These are phyloP conservation scores for Diversispora eburnea DNA, from an alignment of 192 early-diverging fungal species.

Conservation along the genomic window DNA sequence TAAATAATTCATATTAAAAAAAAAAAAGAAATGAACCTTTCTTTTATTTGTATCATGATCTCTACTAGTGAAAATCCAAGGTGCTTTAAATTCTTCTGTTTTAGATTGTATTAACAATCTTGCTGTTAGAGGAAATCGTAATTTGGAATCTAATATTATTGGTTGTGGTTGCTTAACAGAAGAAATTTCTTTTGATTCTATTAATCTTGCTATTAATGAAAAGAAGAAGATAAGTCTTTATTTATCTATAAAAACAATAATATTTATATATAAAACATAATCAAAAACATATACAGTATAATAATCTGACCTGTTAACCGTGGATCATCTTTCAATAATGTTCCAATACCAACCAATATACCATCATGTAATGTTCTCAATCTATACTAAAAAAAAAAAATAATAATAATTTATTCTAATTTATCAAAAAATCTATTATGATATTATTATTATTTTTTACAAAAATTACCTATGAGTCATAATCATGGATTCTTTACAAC, in stretches of 20 bases:
- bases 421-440: background rate
- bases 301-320: slow-evolving; percentile 52
- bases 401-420: background rate
- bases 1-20: background rate
- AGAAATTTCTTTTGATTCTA: slow-evolving; percentile 1
- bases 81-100: slow-evolving; percentile 31
- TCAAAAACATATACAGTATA: background rate
- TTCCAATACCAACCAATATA: slow-evolving; percentile 85
- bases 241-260: background rate
- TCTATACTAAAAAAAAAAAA: slow-evolving; percentile 30
- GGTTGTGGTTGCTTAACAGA: slow-evolving; percentile 63
- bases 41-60: slow-evolving; percentile 31
- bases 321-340: slow-evolving; percentile 78
- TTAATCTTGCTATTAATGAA: slow-evolving; percentile 24
- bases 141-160: slow-evolving; percentile 70
- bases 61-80: slow-evolving; percentile 55
- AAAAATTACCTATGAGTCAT: slow-evolving; percentile 71
- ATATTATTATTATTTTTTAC: too few relatives aligned
- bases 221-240: background rate
- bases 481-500: slow-evolving; percentile 65
- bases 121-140: slow-evolving; percentile 59
- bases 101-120: slow-evolving; percentile 48
- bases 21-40: background rate
- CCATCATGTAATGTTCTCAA: slow-evolving; percentile 71
- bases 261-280: background rate